Conservation (phyloP, 345 rosid genomes). For the Citrus sinensis region DVS_A1.0 CM039169.1:5910501-5911000, state of each 20-base stretch:
- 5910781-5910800: constrained; percentile 66
- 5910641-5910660: constrained; percentile 1
- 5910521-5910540: constrained; percentile 60
- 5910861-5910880: not conserved
- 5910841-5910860: not conserved
- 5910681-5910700: constrained; percentile 1
- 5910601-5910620: not conserved
- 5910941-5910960: not conserved
- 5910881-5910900: constrained; percentile 2
- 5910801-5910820: constrained; percentile 74
- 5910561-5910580: constrained; percentile 28
- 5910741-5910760: constrained; percentile 68
- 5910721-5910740: constrained; percentile 64
- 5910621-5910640: not conserved
- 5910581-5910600: constrained; percentile 13
- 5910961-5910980: not conserved
- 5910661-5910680: constrained; percentile 1
- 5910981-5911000: not conserved
- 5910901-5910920: not conserved
- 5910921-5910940: not conserved
- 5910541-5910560: constrained; percentile 67
- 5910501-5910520: constrained; percentile 94
- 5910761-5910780: constrained; percentile 77
- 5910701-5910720: constrained; percentile 18
- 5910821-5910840: constrained; percentile 14